These are phyloP conservation scores for Hypoxylon sp. DNA, from an alignment of 2,329 filamentous ascomycete genomes.

Conservation along the genomic window DNA sequence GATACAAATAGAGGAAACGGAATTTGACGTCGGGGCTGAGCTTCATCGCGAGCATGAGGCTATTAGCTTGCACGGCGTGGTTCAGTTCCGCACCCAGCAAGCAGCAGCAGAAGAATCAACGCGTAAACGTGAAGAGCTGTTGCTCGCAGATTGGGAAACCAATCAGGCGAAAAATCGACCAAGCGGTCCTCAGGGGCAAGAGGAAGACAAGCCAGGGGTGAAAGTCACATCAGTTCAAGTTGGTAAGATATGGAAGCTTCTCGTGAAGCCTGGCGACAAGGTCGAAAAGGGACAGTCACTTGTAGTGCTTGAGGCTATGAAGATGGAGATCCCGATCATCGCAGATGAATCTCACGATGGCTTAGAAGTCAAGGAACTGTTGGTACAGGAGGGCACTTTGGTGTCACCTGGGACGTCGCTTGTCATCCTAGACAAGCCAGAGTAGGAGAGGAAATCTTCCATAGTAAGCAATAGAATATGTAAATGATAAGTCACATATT, in stretches of 20 bases:
- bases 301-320: constrained; percentile 64
- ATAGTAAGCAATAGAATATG: too few species aligned
- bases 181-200: constrained; percentile 11
- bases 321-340: constrained; percentile 60
- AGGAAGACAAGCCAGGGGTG: constrained; percentile 40
- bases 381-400: constrained; percentile 29
- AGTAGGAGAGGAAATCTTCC: background rate
- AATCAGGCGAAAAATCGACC: constrained; percentile 36
- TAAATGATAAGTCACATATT: too few species aligned
- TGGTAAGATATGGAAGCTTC: constrained; percentile 64
- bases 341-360: constrained; percentile 28
- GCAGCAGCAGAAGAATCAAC: constrained; percentile 29
- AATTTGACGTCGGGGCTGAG: constrained; percentile 45
- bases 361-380: constrained; percentile 28
- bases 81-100: constrained; percentile 36
- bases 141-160: constrained; percentile 46
- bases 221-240: constrained; percentile 54
- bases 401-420: constrained; percentile 29
- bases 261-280: constrained; percentile 52
- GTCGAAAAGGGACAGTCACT: constrained; percentile 54
- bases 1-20: constrained; percentile 42
- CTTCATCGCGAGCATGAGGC: constrained; percentile 37
- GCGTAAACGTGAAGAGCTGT: constrained; percentile 39
- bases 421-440: constrained; percentile 19
- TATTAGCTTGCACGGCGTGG: constrained; percentile 31